Evolutionary conservation across 2,329 filamentous ascomycete species (phyloP).

Genomic region (Geosmithia flava): DNA sequence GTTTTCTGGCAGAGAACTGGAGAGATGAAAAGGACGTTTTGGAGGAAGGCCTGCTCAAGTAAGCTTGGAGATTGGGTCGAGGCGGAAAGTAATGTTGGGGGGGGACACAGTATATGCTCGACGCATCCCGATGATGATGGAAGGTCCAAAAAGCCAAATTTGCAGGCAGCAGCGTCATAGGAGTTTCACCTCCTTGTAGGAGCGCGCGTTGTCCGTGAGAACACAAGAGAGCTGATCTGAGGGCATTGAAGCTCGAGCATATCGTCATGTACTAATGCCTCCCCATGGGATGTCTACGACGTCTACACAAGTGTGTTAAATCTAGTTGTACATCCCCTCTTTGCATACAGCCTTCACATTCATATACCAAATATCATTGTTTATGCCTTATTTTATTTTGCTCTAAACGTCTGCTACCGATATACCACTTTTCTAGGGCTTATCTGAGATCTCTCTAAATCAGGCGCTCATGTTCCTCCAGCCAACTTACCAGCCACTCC

Average conservation of each 20-base stretch:
- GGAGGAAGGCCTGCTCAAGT: background rate
- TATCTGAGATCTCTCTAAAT: background rate
- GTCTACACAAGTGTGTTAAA: too few relatives aligned
- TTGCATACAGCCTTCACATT: background rate
- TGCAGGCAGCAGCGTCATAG: constrained; percentile 31
- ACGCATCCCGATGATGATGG: constrained; percentile 34
- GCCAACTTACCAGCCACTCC: background rate
- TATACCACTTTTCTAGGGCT: background rate
- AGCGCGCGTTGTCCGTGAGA: constrained; percentile 36
- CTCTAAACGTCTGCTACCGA: background rate
- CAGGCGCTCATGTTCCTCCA: background rate
- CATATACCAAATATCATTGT: background rate
- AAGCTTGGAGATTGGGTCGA: background rate
- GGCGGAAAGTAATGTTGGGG: background rate
- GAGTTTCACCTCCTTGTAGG: background rate
- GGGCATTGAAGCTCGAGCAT: constrained; percentile 14
- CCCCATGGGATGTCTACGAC: too few relatives aligned
- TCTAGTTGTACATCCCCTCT: background rate
- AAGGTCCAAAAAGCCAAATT: constrained; percentile 45
- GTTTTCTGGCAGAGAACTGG: background rate
- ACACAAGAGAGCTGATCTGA: constrained; percentile 46
- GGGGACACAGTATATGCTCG: background rate
- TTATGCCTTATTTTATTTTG: background rate
- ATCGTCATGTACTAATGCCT: background rate
- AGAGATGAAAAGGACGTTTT: background rate